Evolutionary conservation across 176 grass and related monocot species (phyloP).

Genomic region (Triticum turgidum): DNA sequence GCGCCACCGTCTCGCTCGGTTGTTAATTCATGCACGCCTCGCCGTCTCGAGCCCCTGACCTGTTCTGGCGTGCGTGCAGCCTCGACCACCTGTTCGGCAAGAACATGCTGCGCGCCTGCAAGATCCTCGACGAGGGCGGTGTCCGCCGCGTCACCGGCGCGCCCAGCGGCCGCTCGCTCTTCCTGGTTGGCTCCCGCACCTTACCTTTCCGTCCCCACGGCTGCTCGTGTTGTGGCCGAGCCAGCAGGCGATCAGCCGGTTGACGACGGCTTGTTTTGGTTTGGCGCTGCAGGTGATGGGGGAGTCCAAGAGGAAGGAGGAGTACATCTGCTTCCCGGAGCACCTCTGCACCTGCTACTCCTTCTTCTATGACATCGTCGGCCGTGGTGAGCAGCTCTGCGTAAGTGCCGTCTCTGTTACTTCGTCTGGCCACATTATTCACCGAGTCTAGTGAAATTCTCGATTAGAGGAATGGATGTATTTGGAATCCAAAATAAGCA

Average conservation of each 20-base stretch:
- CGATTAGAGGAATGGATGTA: neutral
- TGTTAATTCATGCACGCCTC: neutral
- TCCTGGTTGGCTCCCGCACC: conserved; percentile 47
- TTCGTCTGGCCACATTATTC: neutral
- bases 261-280: neutral
- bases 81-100: conserved; percentile 84
- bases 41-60: neutral
- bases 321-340: conserved; percentile 90
- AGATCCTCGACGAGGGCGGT: conserved; percentile 86
- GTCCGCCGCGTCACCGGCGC: conserved; percentile 64
- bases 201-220: neutral
- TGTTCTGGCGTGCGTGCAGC: conserved; percentile 34
- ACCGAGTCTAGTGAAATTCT: neutral
- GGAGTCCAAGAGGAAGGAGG: conserved; percentile 93
- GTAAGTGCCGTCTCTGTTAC: conserved; percentile 37
- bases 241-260: neutral
- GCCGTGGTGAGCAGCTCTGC: conserved; percentile 72
- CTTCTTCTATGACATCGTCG: conserved; percentile 93
- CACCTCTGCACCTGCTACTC: conserved; percentile 96
- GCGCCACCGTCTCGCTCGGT: neutral
- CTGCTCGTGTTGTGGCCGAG: neutral
- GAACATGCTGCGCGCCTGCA: conserved; percentile 84
- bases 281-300: conserved; percentile 61
- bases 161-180: conserved; percentile 77
- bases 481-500: neutral